A percentile compares a stretch with the other conserved stretches of the same genome.
phyloP scores from a whole-genome alignment of 2,329 filamentous ascomycete genomes.

The Berkeleyomyces rouxiae region DNA sequence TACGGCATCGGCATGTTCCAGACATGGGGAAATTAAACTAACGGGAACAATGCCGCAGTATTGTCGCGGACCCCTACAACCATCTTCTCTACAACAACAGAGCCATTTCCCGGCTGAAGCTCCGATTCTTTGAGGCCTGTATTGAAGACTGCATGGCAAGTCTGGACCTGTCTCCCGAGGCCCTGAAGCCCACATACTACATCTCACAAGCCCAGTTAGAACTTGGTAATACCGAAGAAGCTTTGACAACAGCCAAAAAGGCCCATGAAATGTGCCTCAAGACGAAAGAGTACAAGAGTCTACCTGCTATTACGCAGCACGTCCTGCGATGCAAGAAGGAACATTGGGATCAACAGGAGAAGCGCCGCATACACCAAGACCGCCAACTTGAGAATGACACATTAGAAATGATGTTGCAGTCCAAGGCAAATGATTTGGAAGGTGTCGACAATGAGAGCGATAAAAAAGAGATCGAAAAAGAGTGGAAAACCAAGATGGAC shows the following conservation, averaged over 20 bases:
- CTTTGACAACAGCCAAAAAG: conserved; percentile 51
- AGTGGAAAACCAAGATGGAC: conserved; percentile 31
- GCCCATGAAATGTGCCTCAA: conserved; percentile 57
- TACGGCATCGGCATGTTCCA: conserved; percentile 10
- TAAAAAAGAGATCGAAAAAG: conserved; percentile 29
- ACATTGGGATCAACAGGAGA: conserved; percentile 65
- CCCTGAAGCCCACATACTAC: conserved; percentile 73
- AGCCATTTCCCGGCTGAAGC: conserved; percentile 63
- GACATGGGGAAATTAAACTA: neutral
- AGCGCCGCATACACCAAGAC: conserved; percentile 36
- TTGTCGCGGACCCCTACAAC: conserved; percentile 62
- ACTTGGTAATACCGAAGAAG: conserved; percentile 35
- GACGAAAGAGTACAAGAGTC: conserved; percentile 42
- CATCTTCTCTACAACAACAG: conserved; percentile 77
- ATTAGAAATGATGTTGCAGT: conserved; percentile 34
- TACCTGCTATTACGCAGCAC: conserved; percentile 52
- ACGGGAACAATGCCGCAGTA: conserved; percentile 28
- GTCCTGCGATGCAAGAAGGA: conserved; percentile 72
- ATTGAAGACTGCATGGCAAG: conserved; percentile 63
- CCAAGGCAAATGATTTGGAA: conserved; percentile 19
- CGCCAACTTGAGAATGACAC: conserved; percentile 44
- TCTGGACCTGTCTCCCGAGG: conserved; percentile 46
- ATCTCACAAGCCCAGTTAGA: conserved; percentile 70
- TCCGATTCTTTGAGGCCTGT: conserved; percentile 55
- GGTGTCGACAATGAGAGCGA: conserved; percentile 32